Percentiles rank a stretch among this genome's conserved stretches.
Conservation (phyloP, 2,329 filamentous ascomycete species). For the Trichoderma citrinoviride region DNA sequence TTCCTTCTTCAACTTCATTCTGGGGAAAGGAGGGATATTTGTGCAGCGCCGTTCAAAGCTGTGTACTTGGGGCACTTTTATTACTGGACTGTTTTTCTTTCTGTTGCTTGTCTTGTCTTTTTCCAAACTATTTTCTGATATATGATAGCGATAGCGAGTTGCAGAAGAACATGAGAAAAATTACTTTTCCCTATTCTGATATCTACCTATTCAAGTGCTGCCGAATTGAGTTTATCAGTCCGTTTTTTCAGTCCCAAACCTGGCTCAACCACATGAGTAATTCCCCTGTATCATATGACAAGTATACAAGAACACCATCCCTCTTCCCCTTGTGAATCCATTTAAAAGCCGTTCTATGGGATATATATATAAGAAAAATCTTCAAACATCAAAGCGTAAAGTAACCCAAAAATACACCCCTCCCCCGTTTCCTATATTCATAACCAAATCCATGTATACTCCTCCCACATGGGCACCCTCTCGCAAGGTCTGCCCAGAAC, state of each 20-base stretch:
- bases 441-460: neutral
- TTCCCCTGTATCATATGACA: no score
- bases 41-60: neutral
- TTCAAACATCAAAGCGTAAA: slow-evolving; percentile 13
- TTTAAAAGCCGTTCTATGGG: neutral
- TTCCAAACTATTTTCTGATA: neutral
- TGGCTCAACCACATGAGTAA: no score
- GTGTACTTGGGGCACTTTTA: neutral
- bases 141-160: neutral
- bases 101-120: neutral
- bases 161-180: neutral
- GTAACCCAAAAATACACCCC: neutral
- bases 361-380: neutral
- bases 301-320: no score
- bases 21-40: neutral
- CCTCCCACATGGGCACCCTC: neutral
- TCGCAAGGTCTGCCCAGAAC: neutral
- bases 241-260: no score
- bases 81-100: neutral
- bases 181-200: neutral
- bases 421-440: neutral
- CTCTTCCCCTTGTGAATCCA: neutral
- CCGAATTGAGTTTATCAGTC: no score
- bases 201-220: no score
- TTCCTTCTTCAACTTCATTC: neutral